Evolutionary conservation across 768 basidiomycete species (phyloP).

Genomic region (Russula foetens): DNA sequence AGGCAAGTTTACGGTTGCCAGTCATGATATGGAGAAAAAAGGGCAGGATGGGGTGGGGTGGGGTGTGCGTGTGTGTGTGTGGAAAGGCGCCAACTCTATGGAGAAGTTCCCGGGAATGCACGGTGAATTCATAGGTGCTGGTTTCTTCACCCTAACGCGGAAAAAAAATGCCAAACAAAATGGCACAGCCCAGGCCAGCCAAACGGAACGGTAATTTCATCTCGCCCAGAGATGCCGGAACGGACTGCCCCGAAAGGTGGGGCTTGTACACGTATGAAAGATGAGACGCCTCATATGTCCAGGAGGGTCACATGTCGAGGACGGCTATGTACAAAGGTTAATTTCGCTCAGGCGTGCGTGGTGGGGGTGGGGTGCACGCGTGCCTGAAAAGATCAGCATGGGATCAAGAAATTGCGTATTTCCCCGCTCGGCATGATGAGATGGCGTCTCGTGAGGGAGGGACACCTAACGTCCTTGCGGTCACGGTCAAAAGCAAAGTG

Average conservation of each 20-base stretch:
- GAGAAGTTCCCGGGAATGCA: slow-evolving; percentile 13
- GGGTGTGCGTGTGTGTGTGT: background rate
- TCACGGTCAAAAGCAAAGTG: background rate
- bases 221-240: slow-evolving; percentile 8
- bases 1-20: slow-evolving; percentile 33
- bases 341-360: slow-evolving; percentile 8
- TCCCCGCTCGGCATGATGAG: background rate
- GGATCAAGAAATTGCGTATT: slow-evolving; percentile 2
- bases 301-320: slow-evolving; percentile 13
- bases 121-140: background rate
- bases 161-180: background rate
- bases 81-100: slow-evolving; percentile 15
- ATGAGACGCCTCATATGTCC: background rate
- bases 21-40: slow-evolving; percentile 41
- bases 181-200: background rate
- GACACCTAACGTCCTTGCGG: too few relatives aligned
- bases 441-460: background rate
- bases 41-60: slow-evolving; percentile 13
- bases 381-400: slow-evolving; percentile 8
- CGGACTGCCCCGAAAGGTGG: slow-evolving; percentile 12
- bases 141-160: background rate
- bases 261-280: slow-evolving; percentile 15
- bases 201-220: slow-evolving; percentile 8
- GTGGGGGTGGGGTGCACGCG: background rate
- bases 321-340: slow-evolving; percentile 9